These are phyloP conservation scores for Pichia sp. DNA, from an alignment of 1,139 yeast genomes.

Conservation along the genomic window DNA sequence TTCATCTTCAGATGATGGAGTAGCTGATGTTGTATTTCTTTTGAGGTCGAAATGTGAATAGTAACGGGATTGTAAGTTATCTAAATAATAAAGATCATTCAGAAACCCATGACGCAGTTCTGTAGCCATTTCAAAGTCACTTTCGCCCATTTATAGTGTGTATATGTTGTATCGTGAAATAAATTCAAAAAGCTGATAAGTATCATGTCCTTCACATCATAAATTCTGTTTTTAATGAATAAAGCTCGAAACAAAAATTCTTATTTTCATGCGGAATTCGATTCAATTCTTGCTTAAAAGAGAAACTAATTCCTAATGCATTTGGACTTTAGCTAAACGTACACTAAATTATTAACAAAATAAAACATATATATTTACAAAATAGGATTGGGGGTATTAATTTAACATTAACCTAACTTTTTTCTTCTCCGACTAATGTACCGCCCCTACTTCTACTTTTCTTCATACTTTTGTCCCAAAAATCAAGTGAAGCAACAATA, in stretches of 20 bases:
- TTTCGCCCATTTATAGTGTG: not conserved
- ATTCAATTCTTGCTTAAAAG: not conserved
- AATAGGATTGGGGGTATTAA: not conserved
- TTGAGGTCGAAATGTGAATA: conserved; percentile 38
- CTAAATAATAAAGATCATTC: conserved; percentile 25
- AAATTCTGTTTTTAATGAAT: not conserved
- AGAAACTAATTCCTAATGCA: not conserved
- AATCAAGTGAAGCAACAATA: conserved; percentile 85
- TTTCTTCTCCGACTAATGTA: conserved; percentile 1
- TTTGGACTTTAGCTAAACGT: not conserved
- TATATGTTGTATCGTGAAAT: not conserved
- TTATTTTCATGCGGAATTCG: not conserved
- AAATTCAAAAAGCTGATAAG: not conserved
- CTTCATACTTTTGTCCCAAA: conserved; percentile 51
- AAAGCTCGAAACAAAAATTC: not conserved
- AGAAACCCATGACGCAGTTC: conserved; percentile 27
- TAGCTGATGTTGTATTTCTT: conserved; percentile 86
- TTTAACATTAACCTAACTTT: not conserved
- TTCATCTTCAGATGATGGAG: conserved; percentile 58
- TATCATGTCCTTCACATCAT: not conserved
- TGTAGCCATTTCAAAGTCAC: conserved; percentile 11
- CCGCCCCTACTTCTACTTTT: conserved; percentile 14
- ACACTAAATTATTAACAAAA: not conserved
- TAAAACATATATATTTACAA: not conserved
- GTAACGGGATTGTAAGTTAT: conserved; percentile 26